phyloP scores from a whole-genome alignment of 768 basidiomycete genomes.

The Chalciporus piperatus region DNA sequence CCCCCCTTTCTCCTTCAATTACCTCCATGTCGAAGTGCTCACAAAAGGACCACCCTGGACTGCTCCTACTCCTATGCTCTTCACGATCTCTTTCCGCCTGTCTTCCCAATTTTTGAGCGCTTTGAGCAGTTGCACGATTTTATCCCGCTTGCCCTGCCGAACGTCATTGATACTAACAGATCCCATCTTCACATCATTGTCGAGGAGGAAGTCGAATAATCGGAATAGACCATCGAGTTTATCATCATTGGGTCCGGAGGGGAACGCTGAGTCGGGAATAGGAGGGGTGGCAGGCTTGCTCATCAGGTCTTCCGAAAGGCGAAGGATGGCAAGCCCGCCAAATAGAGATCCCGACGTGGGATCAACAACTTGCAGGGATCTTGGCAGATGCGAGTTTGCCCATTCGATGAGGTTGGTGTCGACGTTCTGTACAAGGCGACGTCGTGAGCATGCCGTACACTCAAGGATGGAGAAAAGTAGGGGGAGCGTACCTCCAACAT shows the following conservation, averaged over 20 bases:
- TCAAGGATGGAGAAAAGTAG: background rate
- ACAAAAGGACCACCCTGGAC: background rate
- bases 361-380: slow-evolving; percentile 54
- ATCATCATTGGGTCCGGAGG: slow-evolving; percentile 62
- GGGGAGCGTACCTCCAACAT: slow-evolving; percentile 14
- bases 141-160: slow-evolving; percentile 74
- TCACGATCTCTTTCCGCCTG: slow-evolving; percentile 55
- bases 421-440: slow-evolving; percentile 14
- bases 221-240: slow-evolving; percentile 85
- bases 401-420: slow-evolving; percentile 72
- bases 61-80: slow-evolving; percentile 46
- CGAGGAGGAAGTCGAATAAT: slow-evolving; percentile 89
- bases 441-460: slow-evolving; percentile 3
- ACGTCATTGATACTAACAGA: slow-evolving; percentile 94
- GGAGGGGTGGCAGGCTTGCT: slow-evolving; percentile 63
- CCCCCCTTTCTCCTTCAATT: background rate
- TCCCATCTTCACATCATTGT: slow-evolving; percentile 90
- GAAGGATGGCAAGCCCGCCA: slow-evolving; percentile 76
- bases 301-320: slow-evolving; percentile 81
- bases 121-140: slow-evolving; percentile 75
- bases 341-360: slow-evolving; percentile 40
- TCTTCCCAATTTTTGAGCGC: slow-evolving; percentile 82
- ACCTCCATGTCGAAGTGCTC: slow-evolving; percentile 3
- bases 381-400: slow-evolving; percentile 84
- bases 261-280: slow-evolving; percentile 79